Evolutionary conservation across 129 eudicot genomes (phyloP), one percentile per base, ranked within the genome.

Genomic region (Cynara cardunculus): DNA sequence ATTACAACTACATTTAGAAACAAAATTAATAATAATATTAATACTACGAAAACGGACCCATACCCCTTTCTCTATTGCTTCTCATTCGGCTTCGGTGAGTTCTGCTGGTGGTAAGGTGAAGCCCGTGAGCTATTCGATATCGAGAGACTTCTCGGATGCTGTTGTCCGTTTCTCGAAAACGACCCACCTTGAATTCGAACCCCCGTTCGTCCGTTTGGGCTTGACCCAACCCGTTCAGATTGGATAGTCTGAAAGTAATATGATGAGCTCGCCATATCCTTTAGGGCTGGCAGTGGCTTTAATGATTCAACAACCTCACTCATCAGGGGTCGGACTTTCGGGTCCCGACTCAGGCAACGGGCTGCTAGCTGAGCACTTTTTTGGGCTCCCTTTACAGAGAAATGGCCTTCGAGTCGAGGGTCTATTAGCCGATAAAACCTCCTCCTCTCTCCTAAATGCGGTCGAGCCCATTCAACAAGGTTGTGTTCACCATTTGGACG

Each of bases 71-170:
- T 39, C 86, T 87, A 85, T 19, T 78, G 59, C 75, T 90, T 92
- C 78, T 88, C 91, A 31, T 80, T 85, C 27, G 96, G 93, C 83
- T 94, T 92, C 31, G 99, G 99, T 41, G 99, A 94, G 64, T 85
- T 87, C 85, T 90, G 92, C 41, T 88, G 89, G 56, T 88, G 94
- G 86, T 86, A 90, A 0, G 99, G 99, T 16, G 99, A 94, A 78
- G 99, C 94, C n/a, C 86, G 86, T 2, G 83, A 61, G 75, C 96
- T 94, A 67, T 85, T 90, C 68, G 99, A 94, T 37, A 94, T 89
- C 6, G 97, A 94, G 21, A 94, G 91, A 87, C 99, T 92, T 79
- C 97, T 89, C 0, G 90, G 92, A 75, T 80, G 92, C 77, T 87
- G 97, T 53, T 89, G 93, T 79, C 96, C 94, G 9, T 90, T 92